phyloP scores from a whole-genome alignment of 345 rosid genomes.

The Adansonia digitata region DNA sequence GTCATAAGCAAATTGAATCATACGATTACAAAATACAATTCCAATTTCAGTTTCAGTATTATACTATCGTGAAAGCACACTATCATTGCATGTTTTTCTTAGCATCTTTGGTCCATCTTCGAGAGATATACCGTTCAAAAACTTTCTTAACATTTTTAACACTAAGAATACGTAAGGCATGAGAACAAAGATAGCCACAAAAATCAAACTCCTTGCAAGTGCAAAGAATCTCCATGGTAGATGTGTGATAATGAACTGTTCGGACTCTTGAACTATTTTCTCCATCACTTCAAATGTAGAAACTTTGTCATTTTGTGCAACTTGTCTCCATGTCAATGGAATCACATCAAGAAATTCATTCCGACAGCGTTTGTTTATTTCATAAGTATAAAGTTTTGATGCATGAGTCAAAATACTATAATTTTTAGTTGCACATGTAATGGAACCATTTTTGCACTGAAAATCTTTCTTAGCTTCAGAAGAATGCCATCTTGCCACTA shows the following conservation, averaged over 20 bases:
- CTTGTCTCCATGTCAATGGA: not conserved
- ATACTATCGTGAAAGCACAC: not conserved
- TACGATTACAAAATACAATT: too few species aligned
- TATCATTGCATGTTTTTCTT: not conserved
- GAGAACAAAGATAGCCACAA: not conserved
- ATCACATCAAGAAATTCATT: not conserved
- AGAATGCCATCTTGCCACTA: too few species aligned
- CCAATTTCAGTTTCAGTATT: not conserved
- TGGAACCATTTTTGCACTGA: too few species aligned
- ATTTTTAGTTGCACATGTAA: too few species aligned
- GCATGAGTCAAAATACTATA: too few species aligned
- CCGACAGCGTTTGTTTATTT: not conserved
- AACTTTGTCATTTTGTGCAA: not conserved
- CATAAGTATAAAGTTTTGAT: too few species aligned
- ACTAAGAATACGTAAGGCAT: not conserved
- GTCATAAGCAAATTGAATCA: not conserved
- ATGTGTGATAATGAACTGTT: too few species aligned
- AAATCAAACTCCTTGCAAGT: too few species aligned
- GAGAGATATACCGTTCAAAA: too few species aligned
- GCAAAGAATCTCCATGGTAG: too few species aligned
- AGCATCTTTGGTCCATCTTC: not conserved
- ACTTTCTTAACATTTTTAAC: not conserved
- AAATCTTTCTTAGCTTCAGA: too few species aligned
- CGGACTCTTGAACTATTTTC: not conserved
- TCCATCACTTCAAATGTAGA: not conserved